Evolutionary conservation across 2,329 filamentous ascomycete species (phyloP), one percentile per base, ranked within the genome.

Genomic region (Alternaria brassicae): DNA sequence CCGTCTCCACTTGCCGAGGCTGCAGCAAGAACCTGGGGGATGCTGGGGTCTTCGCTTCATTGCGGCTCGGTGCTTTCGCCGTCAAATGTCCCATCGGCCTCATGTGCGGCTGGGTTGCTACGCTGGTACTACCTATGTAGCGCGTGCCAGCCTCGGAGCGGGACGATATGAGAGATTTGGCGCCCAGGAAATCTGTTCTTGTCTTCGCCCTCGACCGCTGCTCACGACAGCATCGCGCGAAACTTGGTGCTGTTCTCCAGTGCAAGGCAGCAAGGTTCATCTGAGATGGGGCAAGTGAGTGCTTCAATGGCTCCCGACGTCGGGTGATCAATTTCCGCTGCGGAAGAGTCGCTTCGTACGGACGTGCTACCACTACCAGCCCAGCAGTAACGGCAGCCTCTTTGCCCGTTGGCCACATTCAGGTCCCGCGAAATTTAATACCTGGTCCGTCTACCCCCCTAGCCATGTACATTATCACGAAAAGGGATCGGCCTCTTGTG

Each of bases 401-500:
- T 34, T 23, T 34, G 28, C 32, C 19, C 36, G 19, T 34, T 10
- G 13, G 44, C 25, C 3, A 23, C 13, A 6, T 34, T 19, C 1
- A n/a, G 10, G 21, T 34, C 27, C 13, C 30, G 7, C 30, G 6
- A 36, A 2, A 34, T 13, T 48, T 4, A 15, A 23, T 48, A 36
- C 30, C 30, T 12, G 44, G 9, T 48, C 44, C 2, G n/a, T n/a
- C n/a, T n/a, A n/a, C n/a, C n/a, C n/a, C n/a, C n/a, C n/a, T n/a
- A n/a, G n/a, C n/a, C n/a, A 8, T 37, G 19, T 25, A 48, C 7
- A 19, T 12, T 32, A 36, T 58, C 56, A 58, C 37, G 21, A 53
- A 32, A 62, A 62, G 0, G 60, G 60, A n/a, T 62, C 50, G 10
- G 42, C 52, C 4, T 70, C 65, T 36, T 71, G 65, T 27, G 68